phyloP scores from a whole-genome alignment of 805 yeast genomes.

The Pichia phayaonensis region DNA sequence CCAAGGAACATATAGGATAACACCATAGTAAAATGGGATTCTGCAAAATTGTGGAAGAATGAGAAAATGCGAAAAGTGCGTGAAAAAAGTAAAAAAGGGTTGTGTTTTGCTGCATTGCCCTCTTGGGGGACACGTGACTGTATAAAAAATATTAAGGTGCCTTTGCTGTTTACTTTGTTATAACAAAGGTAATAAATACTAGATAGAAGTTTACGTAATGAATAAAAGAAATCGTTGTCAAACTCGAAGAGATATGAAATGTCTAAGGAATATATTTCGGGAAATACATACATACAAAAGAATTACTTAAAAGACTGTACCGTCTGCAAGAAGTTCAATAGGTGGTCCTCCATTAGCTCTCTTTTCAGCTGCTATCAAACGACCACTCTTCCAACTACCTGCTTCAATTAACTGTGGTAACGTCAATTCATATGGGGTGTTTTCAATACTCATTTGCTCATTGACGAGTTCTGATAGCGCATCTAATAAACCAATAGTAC shows the following conservation, averaged over 20 bases:
- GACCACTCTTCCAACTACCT: slow-evolving; percentile 62
- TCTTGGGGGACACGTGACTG: neutral
- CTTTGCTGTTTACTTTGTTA: no score
- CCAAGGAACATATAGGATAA: no score
- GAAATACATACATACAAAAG: neutral
- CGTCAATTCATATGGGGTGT: slow-evolving; percentile 27
- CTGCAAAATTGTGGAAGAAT: neutral
- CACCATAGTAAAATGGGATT: no score
- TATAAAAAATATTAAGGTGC: no score
- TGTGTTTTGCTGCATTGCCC: neutral
- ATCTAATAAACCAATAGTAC: slow-evolving; percentile 51
- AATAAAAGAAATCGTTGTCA: no score
- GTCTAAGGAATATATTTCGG: neutral
- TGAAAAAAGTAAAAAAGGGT: neutral
- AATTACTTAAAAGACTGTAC: slow-evolving; percentile 44
- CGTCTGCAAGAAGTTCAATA: slow-evolving; percentile 53
- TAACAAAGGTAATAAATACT: no score
- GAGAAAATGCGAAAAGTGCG: neutral
- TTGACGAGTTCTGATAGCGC: slow-evolving; percentile 45
- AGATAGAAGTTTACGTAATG: no score
- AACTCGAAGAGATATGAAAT: no score
- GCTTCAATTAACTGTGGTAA: slow-evolving; percentile 61
- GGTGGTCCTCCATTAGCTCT: slow-evolving; percentile 56
- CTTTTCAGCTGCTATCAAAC: slow-evolving; percentile 46
- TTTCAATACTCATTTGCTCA: slow-evolving; percentile 30